A percentile compares a stretch with the other conserved stretches of the same genome.
These are phyloP conservation scores for Claviceps quebecensis DNA, from an alignment of 2,329 filamentous ascomycete species.

Conservation along the genomic window DNA sequence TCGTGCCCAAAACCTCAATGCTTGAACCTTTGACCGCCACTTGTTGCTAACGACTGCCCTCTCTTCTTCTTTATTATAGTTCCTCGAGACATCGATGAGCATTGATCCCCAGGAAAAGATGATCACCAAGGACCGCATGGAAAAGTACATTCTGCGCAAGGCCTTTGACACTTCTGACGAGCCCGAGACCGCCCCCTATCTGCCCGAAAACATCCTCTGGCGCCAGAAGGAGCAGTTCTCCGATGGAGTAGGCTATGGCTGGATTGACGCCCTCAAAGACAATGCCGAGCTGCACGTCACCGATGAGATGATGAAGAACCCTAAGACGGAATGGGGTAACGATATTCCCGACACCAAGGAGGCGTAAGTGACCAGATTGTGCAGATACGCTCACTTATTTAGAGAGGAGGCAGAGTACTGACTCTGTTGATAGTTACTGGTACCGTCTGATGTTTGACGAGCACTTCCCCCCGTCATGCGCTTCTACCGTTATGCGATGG, in stretches of 20 bases:
- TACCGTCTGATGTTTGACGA: constrained; percentile 98
- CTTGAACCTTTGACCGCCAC: neutral
- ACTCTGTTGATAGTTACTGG: constrained; percentile 54
- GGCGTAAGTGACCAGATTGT: constrained; percentile 41
- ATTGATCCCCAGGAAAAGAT: constrained; percentile 92
- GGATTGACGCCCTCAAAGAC: constrained; percentile 97
- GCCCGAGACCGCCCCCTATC: constrained; percentile 66
- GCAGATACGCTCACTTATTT: neutral
- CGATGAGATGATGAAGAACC: constrained; percentile 97
- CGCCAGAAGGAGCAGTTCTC: constrained; percentile 99
- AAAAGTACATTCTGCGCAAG: constrained; percentile 97
- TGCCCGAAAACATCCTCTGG: constrained; percentile 94
- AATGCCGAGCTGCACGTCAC: constrained; percentile 78
- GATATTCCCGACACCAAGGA: constrained; percentile 96
- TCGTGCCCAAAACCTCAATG: no score
- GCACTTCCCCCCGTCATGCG: constrained; percentile 87
- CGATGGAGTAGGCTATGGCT: constrained; percentile 95
- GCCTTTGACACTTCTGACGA: constrained; percentile 90
- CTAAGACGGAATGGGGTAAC: constrained; percentile 86
- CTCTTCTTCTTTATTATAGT: constrained; percentile 29
- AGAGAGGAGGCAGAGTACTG: neutral
- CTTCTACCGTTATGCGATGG: constrained; percentile 90
- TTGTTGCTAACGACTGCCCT: neutral
- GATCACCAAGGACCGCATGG: constrained; percentile 77
- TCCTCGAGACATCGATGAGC: constrained; percentile 85